phyloP scores from a whole-genome alignment of 2,329 filamentous ascomycete genomes.

The Aureobasidium sp. region DNA sequence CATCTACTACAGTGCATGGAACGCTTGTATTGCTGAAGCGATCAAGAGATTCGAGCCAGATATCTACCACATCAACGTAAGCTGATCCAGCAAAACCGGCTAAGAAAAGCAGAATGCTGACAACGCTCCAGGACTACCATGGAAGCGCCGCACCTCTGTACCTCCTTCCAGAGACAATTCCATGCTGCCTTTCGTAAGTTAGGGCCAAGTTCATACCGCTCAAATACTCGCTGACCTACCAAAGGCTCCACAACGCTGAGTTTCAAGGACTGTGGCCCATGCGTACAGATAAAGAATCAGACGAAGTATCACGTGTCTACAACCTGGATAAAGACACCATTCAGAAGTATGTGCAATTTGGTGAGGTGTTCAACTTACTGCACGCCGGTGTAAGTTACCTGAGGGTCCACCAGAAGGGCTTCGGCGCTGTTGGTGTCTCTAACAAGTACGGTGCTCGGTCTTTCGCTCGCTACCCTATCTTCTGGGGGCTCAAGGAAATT shows the following conservation, averaged over 20 bases:
- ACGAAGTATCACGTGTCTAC: constrained; percentile 59
- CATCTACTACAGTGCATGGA: constrained; percentile 64
- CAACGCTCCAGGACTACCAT: constrained; percentile 44
- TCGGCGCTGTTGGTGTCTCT: constrained; percentile 60
- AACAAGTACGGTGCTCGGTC: constrained; percentile 64
- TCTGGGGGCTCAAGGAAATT: constrained; percentile 59
- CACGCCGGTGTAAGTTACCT: constrained; percentile 60
- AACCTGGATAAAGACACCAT: constrained; percentile 54
- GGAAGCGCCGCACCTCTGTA: constrained; percentile 58
- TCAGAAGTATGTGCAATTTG: constrained; percentile 58
- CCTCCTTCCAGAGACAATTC: constrained; percentile 55
- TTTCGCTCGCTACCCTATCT: constrained; percentile 60
- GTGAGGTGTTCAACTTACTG: constrained; percentile 61
- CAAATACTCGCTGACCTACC: background rate
- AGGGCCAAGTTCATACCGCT: background rate
- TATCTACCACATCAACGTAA: constrained; percentile 57
- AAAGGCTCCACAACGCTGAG: constrained; percentile 56
- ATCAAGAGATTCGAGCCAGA: constrained; percentile 57
- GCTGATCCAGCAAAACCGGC: too few relatives aligned
- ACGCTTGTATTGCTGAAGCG: constrained; percentile 59
- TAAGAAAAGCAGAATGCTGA: background rate
- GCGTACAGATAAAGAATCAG: constrained; percentile 53
- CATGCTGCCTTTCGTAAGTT: constrained; percentile 48
- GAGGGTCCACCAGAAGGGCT: constrained; percentile 59
- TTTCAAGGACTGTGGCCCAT: constrained; percentile 65